A percentile compares a stretch with the other conserved stretches of the same genome.
Conservation (phyloP, 75 land plant species). For the Larix kaempferi region DNA sequence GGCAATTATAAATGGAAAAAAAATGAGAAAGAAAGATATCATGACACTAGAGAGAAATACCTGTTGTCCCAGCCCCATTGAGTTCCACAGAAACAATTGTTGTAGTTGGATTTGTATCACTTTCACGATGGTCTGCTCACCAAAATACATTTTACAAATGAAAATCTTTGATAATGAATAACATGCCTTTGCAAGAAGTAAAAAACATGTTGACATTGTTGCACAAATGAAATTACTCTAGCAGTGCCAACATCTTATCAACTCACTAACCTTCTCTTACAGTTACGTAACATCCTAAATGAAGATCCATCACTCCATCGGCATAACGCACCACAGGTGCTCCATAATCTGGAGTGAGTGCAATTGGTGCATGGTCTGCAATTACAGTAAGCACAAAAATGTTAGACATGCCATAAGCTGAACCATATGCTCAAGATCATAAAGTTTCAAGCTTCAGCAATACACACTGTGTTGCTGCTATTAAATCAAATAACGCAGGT, state of each 20-base stretch:
- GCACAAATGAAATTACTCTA: not conserved
- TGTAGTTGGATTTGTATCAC: constrained; percentile 49
- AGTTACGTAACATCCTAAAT: constrained; percentile 44
- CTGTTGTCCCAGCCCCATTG: constrained; percentile 22
- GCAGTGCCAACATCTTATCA: not conserved
- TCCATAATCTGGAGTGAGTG: constrained; percentile 76
- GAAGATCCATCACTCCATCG: constrained; percentile 73
- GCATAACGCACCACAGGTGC: constrained; percentile 61
- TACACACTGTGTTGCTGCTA: not conserved
- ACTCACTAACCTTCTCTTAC: constrained; percentile 61
- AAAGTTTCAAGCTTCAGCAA: not conserved
- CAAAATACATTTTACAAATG: not conserved
- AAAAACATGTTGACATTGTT: not conserved
- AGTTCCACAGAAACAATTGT: constrained; percentile 59
- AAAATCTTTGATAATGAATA: not conserved
- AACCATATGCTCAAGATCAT: not conserved
- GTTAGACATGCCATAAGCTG: not conserved
- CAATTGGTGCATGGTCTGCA: constrained; percentile 49
- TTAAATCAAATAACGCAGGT: no score
- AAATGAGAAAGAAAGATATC: not conserved
- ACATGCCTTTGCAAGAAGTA: not conserved
- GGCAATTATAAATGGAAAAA: not conserved
- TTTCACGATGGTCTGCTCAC: constrained; percentile 62
- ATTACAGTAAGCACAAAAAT: constrained; percentile 2
- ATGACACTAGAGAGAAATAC: constrained; percentile 11